Evolutionary conservation across 1,284 basidiomycete genomes (phyloP).

Genomic region (Cutaneotrichosporon daszewskae): DNA sequence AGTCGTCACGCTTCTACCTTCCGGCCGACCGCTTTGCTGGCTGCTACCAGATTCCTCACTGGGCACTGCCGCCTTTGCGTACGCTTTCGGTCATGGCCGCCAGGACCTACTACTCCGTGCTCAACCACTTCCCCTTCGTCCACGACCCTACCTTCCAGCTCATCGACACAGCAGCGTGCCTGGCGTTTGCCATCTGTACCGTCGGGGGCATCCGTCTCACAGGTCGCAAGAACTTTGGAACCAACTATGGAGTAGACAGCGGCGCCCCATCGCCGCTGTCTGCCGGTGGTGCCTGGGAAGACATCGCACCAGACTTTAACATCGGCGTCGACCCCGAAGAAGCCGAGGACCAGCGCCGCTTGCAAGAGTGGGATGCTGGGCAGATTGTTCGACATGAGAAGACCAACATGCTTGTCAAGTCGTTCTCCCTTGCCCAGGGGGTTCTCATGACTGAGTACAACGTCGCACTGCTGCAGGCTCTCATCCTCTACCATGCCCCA

Average conservation of each 20-base stretch:
- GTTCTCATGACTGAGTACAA: slow-evolving; percentile 48
- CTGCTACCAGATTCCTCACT: slow-evolving; percentile 50
- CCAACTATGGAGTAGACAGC: background rate
- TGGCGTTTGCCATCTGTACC: slow-evolving; percentile 50
- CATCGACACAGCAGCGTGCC: slow-evolving; percentile 43
- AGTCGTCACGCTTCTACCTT: slow-evolving; percentile 25
- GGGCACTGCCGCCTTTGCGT: slow-evolving; percentile 46
- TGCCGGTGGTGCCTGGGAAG: slow-evolving; percentile 10
- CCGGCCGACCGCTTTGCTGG: slow-evolving; percentile 46
- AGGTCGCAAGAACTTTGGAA: background rate
- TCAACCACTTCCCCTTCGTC: slow-evolving; percentile 48
- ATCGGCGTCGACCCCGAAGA: slow-evolving; percentile 11
- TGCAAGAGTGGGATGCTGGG: slow-evolving; percentile 35
- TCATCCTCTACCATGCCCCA: slow-evolving; percentile 48
- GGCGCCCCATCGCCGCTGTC: slow-evolving; percentile 2
- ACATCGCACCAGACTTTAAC: slow-evolving; percentile 10
- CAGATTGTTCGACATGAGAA: slow-evolving; percentile 45
- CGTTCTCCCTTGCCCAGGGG: slow-evolving; percentile 42
- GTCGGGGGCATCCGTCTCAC: slow-evolving; percentile 41
- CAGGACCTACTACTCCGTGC: slow-evolving; percentile 46
- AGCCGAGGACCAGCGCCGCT: slow-evolving; percentile 16
- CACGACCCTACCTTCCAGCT: slow-evolving; percentile 49
- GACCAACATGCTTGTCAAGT: slow-evolving; percentile 50
- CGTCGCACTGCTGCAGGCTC: slow-evolving; percentile 46
- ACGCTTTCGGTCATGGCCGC: slow-evolving; percentile 47